Conservation (phyloP, 768 basidiomycete genomes). For the Tricholoma sp. region DNA sequence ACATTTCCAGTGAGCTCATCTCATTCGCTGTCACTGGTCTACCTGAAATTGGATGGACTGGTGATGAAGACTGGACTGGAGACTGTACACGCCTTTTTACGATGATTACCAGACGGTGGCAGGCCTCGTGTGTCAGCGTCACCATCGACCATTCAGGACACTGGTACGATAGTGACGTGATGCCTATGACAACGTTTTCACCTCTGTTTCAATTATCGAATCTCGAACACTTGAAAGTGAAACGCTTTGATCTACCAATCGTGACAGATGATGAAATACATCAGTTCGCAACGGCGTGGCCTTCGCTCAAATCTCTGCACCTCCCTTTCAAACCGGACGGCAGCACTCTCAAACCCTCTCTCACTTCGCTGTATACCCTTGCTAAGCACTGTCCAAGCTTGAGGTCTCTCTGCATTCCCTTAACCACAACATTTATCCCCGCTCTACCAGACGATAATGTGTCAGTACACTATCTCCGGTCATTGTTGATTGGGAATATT, state of each 20-base stretch:
- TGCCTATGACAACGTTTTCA: not conserved
- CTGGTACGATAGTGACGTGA: not conserved
- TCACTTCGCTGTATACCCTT: not conserved
- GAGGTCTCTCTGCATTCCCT: not conserved
- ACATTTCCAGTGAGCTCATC: not conserved
- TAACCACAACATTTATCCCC: not conserved
- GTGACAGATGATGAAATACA: not conserved
- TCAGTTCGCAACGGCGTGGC: not conserved
- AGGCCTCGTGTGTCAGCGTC: not conserved
- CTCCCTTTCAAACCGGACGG: not conserved
- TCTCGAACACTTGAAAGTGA: not conserved
- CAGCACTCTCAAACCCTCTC: not conserved
- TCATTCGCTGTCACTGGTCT: not conserved
- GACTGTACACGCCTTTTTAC: not conserved
- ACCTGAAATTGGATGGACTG: not conserved
- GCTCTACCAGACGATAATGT: not conserved
- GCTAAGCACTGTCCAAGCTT: not conserved
- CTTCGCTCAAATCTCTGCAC: not conserved
- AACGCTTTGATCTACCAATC: not conserved
- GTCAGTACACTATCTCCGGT: not conserved
- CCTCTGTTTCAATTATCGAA: not conserved
- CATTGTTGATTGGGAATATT: not conserved
- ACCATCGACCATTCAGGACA: constrained; percentile 4
- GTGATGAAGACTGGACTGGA: not conserved
- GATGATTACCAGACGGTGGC: constrained; percentile 1